Evolutionary conservation across 1,139 yeast species (phyloP).

Genomic region (Blastobotrys arbuscula): DNA sequence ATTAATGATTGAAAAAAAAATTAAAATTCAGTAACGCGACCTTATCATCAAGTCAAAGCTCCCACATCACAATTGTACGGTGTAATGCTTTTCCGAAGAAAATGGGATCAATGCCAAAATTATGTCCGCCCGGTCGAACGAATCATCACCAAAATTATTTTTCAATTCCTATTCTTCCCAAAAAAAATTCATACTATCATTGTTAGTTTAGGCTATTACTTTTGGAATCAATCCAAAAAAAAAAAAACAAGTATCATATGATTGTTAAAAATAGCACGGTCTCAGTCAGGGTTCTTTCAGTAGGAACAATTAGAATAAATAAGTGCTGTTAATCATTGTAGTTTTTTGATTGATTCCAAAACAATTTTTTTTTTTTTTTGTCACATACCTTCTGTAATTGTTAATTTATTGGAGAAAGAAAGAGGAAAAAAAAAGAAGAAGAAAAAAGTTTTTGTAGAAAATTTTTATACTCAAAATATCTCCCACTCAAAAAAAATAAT

Average conservation of each 20-base stretch:
- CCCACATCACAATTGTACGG: constrained; percentile 30
- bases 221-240: not conserved
- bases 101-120: constrained; percentile 6
- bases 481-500: no score
- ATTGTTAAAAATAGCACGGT: constrained; percentile 21
- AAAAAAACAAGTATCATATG: not conserved
- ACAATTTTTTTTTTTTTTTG: not conserved
- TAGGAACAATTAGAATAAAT: constrained; percentile 33
- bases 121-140: constrained; percentile 36
- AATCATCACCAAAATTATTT: constrained; percentile 23
- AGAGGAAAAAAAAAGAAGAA: constrained; percentile 2
- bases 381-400: not conserved
- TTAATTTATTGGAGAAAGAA: not conserved
- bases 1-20: no score
- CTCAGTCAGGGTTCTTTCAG: constrained; percentile 24
- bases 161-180: not conserved
- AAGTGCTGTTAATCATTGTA: constrained; percentile 24
- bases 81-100: constrained; percentile 11
- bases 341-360: constrained; percentile 12
- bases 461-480: not conserved
- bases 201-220: not conserved
- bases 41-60: constrained; percentile 25
- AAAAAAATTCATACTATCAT: not conserved
- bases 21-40: constrained; percentile 23
- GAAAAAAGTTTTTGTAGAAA: not conserved